Evolutionary conservation across 2,329 filamentous ascomycete species (phyloP), one percentile per base, ranked within the genome.

Genomic region (Arthrocladium fulminans): DNA sequence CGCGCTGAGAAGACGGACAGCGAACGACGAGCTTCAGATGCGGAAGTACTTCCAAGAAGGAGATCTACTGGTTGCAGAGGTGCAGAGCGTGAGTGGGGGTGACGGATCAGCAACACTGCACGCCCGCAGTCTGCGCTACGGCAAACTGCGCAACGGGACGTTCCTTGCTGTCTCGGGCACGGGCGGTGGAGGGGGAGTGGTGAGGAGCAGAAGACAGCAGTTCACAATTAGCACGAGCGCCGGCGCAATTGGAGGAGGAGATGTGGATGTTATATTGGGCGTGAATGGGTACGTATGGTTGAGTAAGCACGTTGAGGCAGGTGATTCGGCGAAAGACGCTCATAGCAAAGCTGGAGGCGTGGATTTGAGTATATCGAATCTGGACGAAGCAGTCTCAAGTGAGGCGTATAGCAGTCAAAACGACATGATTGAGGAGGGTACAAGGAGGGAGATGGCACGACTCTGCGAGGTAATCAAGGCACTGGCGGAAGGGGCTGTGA

Each of bases 251-350:
- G 71, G 70, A 1, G 68, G 67, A 17, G 67, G 67, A 54, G 79
- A 81, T 41, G 78, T 98, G 23, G 87, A 96, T 62, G 80, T 97
- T 6, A 77, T 95, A 45, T 73, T 98, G 1, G 92, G 92, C 2
- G 92, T 98, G 32, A 98, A 98, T 61, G 92, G 92, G 1, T 97
- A 94, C 64, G 88, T 97, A 50, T 98, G 88, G 85, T 89, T 97
- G 61, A 83, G 83, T 66, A 89, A 87, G 70, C 88, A 94, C 59
- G 71, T 84, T 6, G 81, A 86, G 56, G n/a, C n/a, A n/a, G 76
- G 75, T 29, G 12, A 23, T 41, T 12, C 19, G 6, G 63, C 59
- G 12, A 65, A 60, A 2, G 63, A 63, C 15, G 65, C 60, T 23
- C 22, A n/a, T 2, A 75, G 62, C 61, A 56, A 54, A 38, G 55